Conservation (phyloP, 805 yeast genomes). For the Yamadazyma insecticola region DNA sequence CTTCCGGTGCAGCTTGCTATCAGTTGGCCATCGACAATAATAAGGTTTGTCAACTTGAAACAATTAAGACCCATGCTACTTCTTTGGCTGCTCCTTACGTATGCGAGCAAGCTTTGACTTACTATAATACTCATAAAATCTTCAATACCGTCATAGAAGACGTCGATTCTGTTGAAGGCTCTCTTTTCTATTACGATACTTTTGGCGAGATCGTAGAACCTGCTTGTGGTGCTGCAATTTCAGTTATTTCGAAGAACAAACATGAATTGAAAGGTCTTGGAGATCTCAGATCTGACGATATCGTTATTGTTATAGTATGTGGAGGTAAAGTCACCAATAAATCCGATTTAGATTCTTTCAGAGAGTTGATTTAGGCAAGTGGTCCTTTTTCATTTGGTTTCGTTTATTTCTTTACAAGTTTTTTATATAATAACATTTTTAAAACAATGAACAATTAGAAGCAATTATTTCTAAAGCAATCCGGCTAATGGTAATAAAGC, state of each 20-base stretch:
- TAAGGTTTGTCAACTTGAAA: slow-evolving; percentile 14
- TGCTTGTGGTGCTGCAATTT: slow-evolving; percentile 29
- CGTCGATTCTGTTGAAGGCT: slow-evolving; percentile 19
- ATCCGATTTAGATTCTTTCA: slow-evolving; percentile 4
- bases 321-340: slow-evolving; percentile 20
- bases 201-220: slow-evolving; percentile 24
- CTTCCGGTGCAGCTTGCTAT: slow-evolving; percentile 21
- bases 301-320: slow-evolving; percentile 23
- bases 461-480: too few relatives aligned
- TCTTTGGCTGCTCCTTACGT: slow-evolving; percentile 27
- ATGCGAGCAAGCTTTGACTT: slow-evolving; percentile 14
- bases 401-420: too few relatives aligned
- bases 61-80: slow-evolving; percentile 20
- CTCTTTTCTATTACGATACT: slow-evolving; percentile 18
- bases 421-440: too few relatives aligned
- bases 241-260: slow-evolving; percentile 11
- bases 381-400: too few relatives aligned
- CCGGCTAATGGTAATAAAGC: background rate
- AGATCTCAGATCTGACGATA: slow-evolving; percentile 15
- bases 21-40: slow-evolving; percentile 16
- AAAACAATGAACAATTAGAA: too few relatives aligned
- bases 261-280: slow-evolving; percentile 9
- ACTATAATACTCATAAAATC: slow-evolving; percentile 11
- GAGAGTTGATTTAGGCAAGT: too few relatives aligned
- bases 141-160: slow-evolving; percentile 21